phyloP scores from a whole-genome alignment of 306 rosid genomes.

The Hippophae rhamnoides region DNA sequence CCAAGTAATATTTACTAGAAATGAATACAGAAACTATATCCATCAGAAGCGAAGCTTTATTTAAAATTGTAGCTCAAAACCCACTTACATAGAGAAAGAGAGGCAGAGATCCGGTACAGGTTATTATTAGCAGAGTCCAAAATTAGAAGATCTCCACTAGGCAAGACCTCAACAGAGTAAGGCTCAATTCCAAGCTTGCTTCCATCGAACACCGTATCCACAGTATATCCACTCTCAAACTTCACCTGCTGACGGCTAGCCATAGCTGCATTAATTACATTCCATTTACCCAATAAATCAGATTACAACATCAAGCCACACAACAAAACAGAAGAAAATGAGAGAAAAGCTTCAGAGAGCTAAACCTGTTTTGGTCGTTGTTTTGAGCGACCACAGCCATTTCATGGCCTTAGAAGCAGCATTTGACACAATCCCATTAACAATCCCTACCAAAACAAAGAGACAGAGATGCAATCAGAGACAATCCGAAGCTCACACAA shows the following conservation, averaged over 20 bases:
- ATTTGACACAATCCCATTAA: constrained; percentile 60
- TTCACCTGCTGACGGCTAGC: constrained; percentile 75
- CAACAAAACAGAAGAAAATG: neutral
- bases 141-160: constrained; percentile 81
- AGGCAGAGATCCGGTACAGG: constrained; percentile 64
- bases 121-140: constrained; percentile 79
- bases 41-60: constrained; percentile 6
- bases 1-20: no score
- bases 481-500: constrained; percentile 13
- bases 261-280: constrained; percentile 33
- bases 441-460: constrained; percentile 43
- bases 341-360: constrained; percentile 29
- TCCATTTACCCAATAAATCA: constrained; percentile 15
- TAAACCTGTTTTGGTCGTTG: constrained; percentile 66
- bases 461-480: constrained; percentile 1
- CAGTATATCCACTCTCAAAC: constrained; percentile 78
- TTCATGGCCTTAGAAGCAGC: constrained; percentile 56
- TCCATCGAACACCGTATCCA: constrained; percentile 96
- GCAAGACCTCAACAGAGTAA: constrained; percentile 68
- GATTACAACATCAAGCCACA: constrained; percentile 11
- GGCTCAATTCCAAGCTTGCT: constrained; percentile 97
- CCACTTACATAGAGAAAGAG: constrained; percentile 85
- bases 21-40: constrained; percentile 11
- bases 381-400: constrained; percentile 71
- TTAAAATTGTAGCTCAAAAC: constrained; percentile 10